Base-by-base conservation (phyloP, 768 basidiomycete genomes). In the Kwoniella sp. region DNA sequence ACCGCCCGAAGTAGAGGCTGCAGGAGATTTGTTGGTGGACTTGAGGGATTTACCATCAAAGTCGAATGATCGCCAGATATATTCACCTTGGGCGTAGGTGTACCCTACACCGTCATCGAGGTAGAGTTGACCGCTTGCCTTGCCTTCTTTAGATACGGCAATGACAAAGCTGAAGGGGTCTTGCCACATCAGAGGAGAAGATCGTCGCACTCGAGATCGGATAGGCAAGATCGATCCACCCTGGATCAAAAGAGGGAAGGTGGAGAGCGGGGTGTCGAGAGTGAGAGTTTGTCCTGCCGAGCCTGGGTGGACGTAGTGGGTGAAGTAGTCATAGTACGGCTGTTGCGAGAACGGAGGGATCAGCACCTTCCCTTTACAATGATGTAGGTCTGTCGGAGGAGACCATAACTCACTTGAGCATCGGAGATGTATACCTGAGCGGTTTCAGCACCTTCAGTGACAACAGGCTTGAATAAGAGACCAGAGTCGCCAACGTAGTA, bases 241-340 rank as follows among this genome's bases (percentile, higher is more conserved):
- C 29, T 90, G 92, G 55, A 94, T 82, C 77, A 95, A 85, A 36
- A 97, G 82, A 1, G 96, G 96, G 49, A 93, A 82, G 67, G 89
- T 86, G 68, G 89, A 82, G 13, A 98, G 83, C 0, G 86, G 90
- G 0, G 92, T 89, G 0, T 88, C 82, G n/a, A 96, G 85, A 1
- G 86, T 89, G 75, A 96, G 82, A 37, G 85, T 87, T 26, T 77
- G 69, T 13, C 70, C 55, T 15, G 67, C 55, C 3, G 68, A 44
- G 8, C 77, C 70, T 10, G 80, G 77, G 81, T 92, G 88, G 46
- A 87, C 82, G 19, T 83, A 77, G 73, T 86, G 81, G 36, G 85
- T 86, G 83, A 92, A 90, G 81, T 97, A 98, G 82, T 97, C 87
- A 75, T 98, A 99, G 83, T 96, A 98, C 7, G 92, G 88, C 88